Evolutionary conservation across 345 rosid genomes (phyloP).

Genomic region (Abelmoschus esculentus): DNA sequence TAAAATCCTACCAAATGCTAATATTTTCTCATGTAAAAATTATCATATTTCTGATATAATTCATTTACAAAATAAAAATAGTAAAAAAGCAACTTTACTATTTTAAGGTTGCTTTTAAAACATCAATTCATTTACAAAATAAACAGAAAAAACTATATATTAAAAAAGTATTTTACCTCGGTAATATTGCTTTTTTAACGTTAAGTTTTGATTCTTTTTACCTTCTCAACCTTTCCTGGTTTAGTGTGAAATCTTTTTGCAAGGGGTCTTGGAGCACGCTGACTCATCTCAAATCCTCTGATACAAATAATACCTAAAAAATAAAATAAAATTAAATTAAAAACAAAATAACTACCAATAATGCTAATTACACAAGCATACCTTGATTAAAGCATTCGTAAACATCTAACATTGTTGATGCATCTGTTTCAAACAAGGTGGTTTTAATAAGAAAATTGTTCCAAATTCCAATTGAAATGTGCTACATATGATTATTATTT

Average conservation of each 20-base stretch:
- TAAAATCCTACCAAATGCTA: no score
- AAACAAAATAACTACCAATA: background rate
- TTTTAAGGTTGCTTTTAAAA: no score
- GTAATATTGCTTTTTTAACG: no score
- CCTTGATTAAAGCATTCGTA: conserved; percentile 34
- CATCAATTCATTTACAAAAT: no score
- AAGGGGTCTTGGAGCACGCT: conserved; percentile 27
- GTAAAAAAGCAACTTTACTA: no score
- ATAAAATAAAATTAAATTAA: background rate
- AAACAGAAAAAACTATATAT: no score
- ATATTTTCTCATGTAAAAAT: no score
- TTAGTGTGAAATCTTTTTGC: conserved; percentile 30
- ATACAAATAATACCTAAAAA: conserved; percentile 44
- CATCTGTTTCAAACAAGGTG: background rate
- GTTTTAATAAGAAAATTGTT: background rate
- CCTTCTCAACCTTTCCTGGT: conserved; percentile 18
- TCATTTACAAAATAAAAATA: no score
- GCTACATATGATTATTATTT: background rate
- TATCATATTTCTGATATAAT: no score
- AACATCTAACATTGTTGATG: conserved; percentile 7
- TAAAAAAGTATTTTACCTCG: no score
- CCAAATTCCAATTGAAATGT: no score
- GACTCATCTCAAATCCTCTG: conserved; percentile 39
- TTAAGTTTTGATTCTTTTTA: background rate
- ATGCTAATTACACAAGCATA: conserved; percentile 3